Percentiles rank a stretch among this genome's conserved stretches.
Evolutionary conservation across 768 basidiomycete species (phyloP).

Genomic region (Dioszegia crocea): DNA sequence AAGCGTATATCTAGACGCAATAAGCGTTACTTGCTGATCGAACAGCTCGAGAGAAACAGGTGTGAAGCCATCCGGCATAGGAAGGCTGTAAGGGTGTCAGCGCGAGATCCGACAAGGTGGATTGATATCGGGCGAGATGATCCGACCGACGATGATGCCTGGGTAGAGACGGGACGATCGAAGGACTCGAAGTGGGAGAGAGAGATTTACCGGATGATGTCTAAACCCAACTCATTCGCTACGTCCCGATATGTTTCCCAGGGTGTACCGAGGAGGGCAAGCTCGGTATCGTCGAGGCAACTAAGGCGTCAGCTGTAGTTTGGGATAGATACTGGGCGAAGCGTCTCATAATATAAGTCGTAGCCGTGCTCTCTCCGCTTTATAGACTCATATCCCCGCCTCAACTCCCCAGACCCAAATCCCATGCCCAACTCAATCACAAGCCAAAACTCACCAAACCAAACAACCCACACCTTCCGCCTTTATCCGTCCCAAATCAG

Average conservation of each 20-base stretch:
- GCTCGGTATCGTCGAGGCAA: slow-evolving; percentile 79
- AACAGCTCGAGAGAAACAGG: slow-evolving; percentile 60
- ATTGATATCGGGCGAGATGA: too few species aligned
- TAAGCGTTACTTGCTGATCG: slow-evolving; percentile 62
- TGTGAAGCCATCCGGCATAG: slow-evolving; percentile 61
- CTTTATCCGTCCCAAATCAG: slow-evolving; percentile 71
- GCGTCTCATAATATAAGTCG: too few species aligned
- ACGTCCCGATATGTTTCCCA: slow-evolving; percentile 70
- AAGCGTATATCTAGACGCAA: slow-evolving; percentile 71
- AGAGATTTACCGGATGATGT: slow-evolving; percentile 65
- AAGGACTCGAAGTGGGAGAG: background rate
- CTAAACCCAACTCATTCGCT: slow-evolving; percentile 65
- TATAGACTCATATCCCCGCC: too few species aligned
- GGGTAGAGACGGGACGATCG: slow-evolving; percentile 54
- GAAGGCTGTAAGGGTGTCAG: slow-evolving; percentile 69
- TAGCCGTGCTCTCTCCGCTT: too few species aligned
- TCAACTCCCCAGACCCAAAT: background rate
- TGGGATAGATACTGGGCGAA: too few species aligned
- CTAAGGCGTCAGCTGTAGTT: slow-evolving; percentile 53
- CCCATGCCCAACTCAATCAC: too few species aligned
- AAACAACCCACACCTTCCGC: slow-evolving; percentile 69
- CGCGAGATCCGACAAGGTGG: too few species aligned
- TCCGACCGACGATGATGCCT: background rate
- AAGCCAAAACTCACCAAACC: slow-evolving; percentile 63
- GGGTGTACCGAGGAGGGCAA: slow-evolving; percentile 76